Conservation (phyloP, 2,329 filamentous ascomycete genomes). For the Fusarium chaquense region DNA sequence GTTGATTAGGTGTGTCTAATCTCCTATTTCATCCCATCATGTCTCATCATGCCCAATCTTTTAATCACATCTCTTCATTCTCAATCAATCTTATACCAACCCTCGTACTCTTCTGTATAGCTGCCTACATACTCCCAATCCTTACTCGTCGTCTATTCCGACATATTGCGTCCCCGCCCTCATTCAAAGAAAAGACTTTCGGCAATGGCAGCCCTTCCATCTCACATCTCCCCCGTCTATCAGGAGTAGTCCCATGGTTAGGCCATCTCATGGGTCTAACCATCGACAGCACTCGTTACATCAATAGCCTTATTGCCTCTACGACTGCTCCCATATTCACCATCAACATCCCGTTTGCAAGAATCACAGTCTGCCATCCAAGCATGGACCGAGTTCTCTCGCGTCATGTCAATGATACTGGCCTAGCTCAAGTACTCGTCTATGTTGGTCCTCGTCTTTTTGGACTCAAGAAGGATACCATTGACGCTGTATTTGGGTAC, state of each 20-base stretch:
- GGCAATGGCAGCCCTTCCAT: constrained; percentile 24
- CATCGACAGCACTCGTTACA: constrained; percentile 44
- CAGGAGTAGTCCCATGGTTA: constrained; percentile 42
- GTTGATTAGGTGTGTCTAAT: background rate
- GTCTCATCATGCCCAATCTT: background rate
- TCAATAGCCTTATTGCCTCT: constrained; percentile 45
- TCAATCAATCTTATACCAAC: constrained; percentile 26
- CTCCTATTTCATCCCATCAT: background rate
- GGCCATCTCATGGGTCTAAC: constrained; percentile 46
- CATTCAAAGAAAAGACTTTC: constrained; percentile 17
- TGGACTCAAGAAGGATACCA: constrained; percentile 38
- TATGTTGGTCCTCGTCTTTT: constrained; percentile 49
- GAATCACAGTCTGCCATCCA: constrained; percentile 47
- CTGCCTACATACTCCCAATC: constrained; percentile 16
- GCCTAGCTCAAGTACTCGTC: constrained; percentile 49
- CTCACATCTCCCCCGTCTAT: constrained; percentile 40
- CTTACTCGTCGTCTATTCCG: constrained; percentile 10
- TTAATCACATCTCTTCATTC: constrained; percentile 17
- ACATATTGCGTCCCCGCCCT: constrained; percentile 1
- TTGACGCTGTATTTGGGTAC: constrained; percentile 43
- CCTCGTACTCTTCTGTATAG: constrained; percentile 6
- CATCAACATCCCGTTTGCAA: constrained; percentile 49
- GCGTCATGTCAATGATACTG: constrained; percentile 48
- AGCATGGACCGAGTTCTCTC: constrained; percentile 47
- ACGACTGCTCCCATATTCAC: constrained; percentile 45